Evolutionary conservation across 352 stramenopile genomes (phyloP).

Genomic region (Pythium biforme): DNA sequence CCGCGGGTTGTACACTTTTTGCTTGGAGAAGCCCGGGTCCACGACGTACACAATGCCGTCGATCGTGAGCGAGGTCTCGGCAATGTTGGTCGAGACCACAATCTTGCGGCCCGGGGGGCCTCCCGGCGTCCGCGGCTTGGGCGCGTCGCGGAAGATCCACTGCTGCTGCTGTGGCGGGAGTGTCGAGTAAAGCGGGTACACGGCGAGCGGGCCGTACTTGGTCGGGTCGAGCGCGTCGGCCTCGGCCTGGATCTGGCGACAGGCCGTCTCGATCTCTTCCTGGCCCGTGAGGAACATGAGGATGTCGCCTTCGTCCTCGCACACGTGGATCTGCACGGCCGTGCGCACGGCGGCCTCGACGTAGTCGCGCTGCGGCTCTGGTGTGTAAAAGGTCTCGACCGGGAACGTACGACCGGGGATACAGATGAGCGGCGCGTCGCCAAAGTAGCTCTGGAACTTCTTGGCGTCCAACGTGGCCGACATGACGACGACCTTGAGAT

Average conservation of each 20-base stretch:
- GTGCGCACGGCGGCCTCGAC: slow-evolving; percentile 91
- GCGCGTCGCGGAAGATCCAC: slow-evolving; percentile 98
- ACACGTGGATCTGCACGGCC: slow-evolving; percentile 96
- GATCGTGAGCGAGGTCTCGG: slow-evolving; percentile 99
- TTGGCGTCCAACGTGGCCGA: slow-evolving; percentile 97
- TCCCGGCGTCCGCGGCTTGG: slow-evolving; percentile 80
- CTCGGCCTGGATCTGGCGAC: slow-evolving; percentile 85
- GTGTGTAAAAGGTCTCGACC: slow-evolving; percentile 98
- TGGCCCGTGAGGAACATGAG: slow-evolving; percentile 99
- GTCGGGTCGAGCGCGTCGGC: slow-evolving; percentile 89
- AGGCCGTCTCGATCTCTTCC: slow-evolving; percentile 98
- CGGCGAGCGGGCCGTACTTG: slow-evolving; percentile 93
- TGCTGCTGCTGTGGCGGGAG: slow-evolving; percentile 98
- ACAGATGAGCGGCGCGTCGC: slow-evolving; percentile 88
- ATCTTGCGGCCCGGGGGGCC: slow-evolving; percentile 93
- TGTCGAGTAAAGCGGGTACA: slow-evolving; percentile 97
- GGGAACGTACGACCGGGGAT: slow-evolving; percentile 97
- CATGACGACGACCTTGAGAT: slow-evolving; percentile 99
- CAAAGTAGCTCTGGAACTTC: slow-evolving; percentile 96
- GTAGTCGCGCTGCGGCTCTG: slow-evolving; percentile 97
- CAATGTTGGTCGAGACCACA: slow-evolving; percentile 99
- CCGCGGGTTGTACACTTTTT: slow-evolving; percentile 99
- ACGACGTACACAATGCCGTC: slow-evolving; percentile 99
- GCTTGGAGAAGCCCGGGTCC: slow-evolving; percentile 99
- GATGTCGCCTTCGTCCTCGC: slow-evolving; percentile 96